Base-by-base conservation (phyloP, 805 yeast species). In the Pichia cabralensis region DNA sequence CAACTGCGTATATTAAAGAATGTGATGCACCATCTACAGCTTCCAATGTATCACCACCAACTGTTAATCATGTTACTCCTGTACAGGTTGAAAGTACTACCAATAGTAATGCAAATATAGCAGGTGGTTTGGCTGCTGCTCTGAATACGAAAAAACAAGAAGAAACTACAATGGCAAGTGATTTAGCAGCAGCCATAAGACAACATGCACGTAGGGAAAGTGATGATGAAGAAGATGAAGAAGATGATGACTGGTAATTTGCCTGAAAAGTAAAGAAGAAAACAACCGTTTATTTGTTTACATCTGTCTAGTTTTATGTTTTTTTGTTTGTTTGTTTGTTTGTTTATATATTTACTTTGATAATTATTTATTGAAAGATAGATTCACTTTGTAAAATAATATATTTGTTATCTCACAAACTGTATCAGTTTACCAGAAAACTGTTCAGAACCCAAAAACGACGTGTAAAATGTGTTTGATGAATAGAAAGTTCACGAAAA, bases 101-200 rank as follows among this genome's bases (percentile, higher is more conserved):
- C 6, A 33, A 33, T n/a, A 38, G 35, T 12, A 30, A 33, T 30
- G 35, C 44, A 28, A 33, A 41, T 24, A 40, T 53, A 25, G 56
- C 61, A 2, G 43, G 68, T 36, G 81, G 84, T 0, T 57, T 80
- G 20, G 88, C 88, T 1, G 77, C 74, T 34, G 88, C 88, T 0
- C 54, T 80, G 45, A 65, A 62, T 56, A 74, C 76, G 14, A 76
- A 75, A 58, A 68, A 75, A 45, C 69, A 68, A 37, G 80, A 71
- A 36, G 83, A 76, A 40, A 60, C 61, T 12, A 58, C 64, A 1
- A 62, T 83, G 46, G 92, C 89, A 10, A 88, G 85, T n/a, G 86
- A 89, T 6, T 63, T 86, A 39, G 95, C 95, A 1, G 84, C 82
- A 40, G 95, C 95, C 1, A 69, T 86, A 47, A 81, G 80, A 52